Evolutionary conservation across 2,329 filamentous ascomycete genomes (phyloP).

Genomic region (Aspergillus hiratsukae): DNA sequence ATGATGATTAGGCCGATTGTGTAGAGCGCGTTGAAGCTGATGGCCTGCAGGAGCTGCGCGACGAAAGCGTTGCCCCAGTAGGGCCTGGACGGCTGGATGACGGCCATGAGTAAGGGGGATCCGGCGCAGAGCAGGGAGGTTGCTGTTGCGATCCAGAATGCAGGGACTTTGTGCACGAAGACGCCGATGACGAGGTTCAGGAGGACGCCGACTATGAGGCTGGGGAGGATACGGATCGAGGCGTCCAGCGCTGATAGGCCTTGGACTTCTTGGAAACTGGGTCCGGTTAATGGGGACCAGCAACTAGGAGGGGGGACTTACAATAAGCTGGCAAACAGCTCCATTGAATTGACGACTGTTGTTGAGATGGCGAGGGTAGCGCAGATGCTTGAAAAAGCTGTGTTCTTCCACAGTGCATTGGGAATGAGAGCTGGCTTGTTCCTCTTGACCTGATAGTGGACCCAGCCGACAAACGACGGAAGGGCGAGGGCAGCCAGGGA

Average conservation of each 20-base stretch:
- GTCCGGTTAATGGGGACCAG: constrained; percentile 12
- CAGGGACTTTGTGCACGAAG: constrained; percentile 43
- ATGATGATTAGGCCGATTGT: constrained; percentile 14
- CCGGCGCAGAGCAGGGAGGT: constrained; percentile 42
- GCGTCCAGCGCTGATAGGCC: constrained; percentile 43
- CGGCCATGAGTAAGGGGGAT: constrained; percentile 53
- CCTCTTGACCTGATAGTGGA: constrained; percentile 44
- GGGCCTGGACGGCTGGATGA: constrained; percentile 45
- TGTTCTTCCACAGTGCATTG: constrained; percentile 58
- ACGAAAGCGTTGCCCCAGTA: constrained; percentile 51
- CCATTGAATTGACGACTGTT: constrained; percentile 45
- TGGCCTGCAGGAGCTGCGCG: constrained; percentile 24
- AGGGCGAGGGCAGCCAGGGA: constrained; percentile 41
- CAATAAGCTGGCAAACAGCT: constrained; percentile 49
- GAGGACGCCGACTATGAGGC: constrained; percentile 40
- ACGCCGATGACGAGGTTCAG: constrained; percentile 45
- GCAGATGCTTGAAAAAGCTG: constrained; percentile 54
- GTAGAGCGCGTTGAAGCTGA: constrained; percentile 18
- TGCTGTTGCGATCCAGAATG: constrained; percentile 37
- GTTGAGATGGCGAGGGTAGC: constrained; percentile 46
- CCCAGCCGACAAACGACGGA: constrained; percentile 52
- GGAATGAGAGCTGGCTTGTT: constrained; percentile 55
- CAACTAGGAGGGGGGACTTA: constrained; percentile 31
- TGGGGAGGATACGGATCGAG: constrained; percentile 46
- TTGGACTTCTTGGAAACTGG: constrained; percentile 51